A percentile compares a stretch with the other conserved stretches of the same genome.
Evolutionary conservation across 2,329 filamentous ascomycete genomes (phyloP).

Genomic region (Lomentospora prolificans): DNA sequence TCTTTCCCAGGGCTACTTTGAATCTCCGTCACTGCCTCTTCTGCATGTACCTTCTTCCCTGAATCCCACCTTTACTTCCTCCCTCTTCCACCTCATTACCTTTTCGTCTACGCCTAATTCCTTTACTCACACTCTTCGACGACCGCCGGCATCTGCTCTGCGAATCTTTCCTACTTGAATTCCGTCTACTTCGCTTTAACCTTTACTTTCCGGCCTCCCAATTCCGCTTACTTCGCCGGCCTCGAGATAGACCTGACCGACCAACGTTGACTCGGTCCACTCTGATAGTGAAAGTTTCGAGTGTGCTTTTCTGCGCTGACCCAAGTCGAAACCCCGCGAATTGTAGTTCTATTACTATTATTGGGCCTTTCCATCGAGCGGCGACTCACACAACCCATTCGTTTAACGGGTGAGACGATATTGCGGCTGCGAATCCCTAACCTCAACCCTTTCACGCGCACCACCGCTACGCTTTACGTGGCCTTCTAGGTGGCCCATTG

Average conservation of each 20-base stretch:
- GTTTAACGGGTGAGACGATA: constrained; percentile 4
- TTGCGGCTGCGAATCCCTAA: constrained; percentile 1
- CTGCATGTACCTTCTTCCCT: not conserved
- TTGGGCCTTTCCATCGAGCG: not conserved
- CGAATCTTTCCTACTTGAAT: not conserved
- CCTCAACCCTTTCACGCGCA: not conserved
- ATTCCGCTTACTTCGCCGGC: not conserved
- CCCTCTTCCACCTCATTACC: not conserved
- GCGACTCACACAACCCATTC: not conserved
- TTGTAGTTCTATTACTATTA: too few species aligned
- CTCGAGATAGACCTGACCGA: not conserved
- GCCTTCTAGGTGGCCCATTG: not conserved
- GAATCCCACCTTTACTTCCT: not conserved
- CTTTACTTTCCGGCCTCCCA: not conserved
- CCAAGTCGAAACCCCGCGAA: too few species aligned
- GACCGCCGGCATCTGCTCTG: not conserved
- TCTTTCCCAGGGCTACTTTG: not conserved
- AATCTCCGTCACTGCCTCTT: not conserved
- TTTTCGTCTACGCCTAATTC: too few species aligned
- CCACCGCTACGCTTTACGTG: not conserved
- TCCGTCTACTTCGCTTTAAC: not conserved
- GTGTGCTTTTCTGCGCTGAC: too few species aligned
- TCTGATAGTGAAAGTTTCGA: not conserved
- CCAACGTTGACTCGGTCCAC: not conserved
- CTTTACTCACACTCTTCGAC: not conserved